These are phyloP conservation scores for Breviolum minutum DNA, from an alignment of 73 alveolate species.

Conservation along the genomic window DNA sequence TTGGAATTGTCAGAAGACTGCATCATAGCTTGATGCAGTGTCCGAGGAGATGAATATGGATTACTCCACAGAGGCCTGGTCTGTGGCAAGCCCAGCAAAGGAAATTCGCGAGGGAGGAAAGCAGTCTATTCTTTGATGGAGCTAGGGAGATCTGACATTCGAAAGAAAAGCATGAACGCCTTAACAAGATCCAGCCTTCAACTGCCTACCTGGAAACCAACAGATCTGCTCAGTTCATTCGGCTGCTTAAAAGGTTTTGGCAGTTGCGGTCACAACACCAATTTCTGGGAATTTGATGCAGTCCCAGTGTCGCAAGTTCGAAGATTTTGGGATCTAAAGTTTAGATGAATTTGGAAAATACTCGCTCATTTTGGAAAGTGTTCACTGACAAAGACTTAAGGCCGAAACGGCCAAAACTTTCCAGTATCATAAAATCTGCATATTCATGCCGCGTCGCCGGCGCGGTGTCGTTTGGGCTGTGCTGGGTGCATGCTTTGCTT, in stretches of 20 bases:
- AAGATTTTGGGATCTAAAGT: background rate
- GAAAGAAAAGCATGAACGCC: background rate
- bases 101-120: background rate
- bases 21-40: no score
- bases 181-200: background rate
- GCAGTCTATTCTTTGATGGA: background rate
- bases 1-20: no score
- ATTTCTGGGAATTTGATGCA: background rate
- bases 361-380: no score
- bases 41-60: background rate
- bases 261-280: background rate
- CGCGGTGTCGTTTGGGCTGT: constrained; percentile 29
- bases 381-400: no score
- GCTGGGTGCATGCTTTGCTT: constrained; percentile 3
- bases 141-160: background rate
- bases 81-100: background rate
- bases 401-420: background rate
- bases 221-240: background rate
- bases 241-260: background rate
- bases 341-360: no score
- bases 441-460: constrained; percentile 24
- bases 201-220: background rate
- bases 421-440: background rate
- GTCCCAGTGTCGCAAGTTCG: background rate
- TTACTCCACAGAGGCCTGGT: background rate